Conservation (phyloP, 2,329 filamentous ascomycete genomes). For the Bisporella sp. region DNA sequence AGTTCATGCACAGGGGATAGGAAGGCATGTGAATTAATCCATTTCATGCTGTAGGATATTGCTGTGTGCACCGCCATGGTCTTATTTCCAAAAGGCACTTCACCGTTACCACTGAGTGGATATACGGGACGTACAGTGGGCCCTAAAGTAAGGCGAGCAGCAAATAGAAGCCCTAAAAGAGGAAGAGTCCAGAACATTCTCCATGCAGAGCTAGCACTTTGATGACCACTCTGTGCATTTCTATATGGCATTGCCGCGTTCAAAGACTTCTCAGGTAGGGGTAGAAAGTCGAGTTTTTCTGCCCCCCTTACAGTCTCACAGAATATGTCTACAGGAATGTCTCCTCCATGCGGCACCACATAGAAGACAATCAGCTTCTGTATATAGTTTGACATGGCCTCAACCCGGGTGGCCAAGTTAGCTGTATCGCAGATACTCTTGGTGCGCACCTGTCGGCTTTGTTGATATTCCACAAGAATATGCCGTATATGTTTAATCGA, state of each 20-base stretch:
- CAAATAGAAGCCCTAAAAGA: constrained; percentile 5
- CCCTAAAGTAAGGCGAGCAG: background rate
- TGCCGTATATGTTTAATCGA: background rate
- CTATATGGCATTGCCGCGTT: constrained; percentile 25
- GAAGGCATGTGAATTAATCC: constrained; percentile 7
- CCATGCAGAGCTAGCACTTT: constrained; percentile 19
- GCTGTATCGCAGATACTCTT: constrained; percentile 14
- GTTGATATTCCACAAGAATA: constrained; percentile 8
- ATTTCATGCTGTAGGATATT: background rate
- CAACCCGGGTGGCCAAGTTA: constrained; percentile 17
- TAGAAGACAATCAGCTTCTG: constrained; percentile 16
- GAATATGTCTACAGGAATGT: constrained; percentile 14
- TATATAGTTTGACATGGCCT: constrained; percentile 11
- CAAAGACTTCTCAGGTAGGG: constrained; percentile 18
- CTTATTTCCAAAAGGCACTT: background rate
- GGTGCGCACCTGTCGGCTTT: constrained; percentile 14
- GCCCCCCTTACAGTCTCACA: constrained; percentile 17
- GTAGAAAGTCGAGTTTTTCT: constrained; percentile 23
- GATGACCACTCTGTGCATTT: constrained; percentile 19
- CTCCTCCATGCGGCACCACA: constrained; percentile 12
- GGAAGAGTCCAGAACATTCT: constrained; percentile 20
- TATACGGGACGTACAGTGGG: constrained; percentile 3
- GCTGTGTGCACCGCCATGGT: background rate
- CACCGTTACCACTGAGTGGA: constrained; percentile 7
- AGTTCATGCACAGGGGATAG: constrained; percentile 16